Evolutionary conservation across 2,329 filamentous ascomycete species (phyloP).

Genomic region (Sclerotinia borealis): DNA sequence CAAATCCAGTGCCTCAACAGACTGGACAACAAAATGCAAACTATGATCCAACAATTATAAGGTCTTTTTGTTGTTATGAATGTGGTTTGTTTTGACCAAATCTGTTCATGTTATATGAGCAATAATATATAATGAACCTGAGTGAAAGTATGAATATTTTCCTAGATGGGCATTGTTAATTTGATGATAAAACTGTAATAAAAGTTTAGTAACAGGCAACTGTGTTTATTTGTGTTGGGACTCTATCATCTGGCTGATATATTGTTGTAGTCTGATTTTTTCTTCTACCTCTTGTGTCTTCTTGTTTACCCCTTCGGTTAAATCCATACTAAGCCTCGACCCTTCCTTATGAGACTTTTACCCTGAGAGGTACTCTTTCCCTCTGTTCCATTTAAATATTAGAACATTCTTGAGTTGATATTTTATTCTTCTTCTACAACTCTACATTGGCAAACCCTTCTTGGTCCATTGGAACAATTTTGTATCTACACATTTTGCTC

Average conservation of each 20-base stretch:
- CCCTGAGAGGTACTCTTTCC: background rate
- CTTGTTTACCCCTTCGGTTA: background rate
- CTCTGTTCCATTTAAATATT: background rate
- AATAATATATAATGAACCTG: background rate
- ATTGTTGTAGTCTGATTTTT: background rate
- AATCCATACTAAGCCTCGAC: background rate
- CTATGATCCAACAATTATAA: background rate
- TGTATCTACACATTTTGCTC: conserved; percentile 30
- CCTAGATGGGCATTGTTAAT: background rate
- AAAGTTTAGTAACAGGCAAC: background rate
- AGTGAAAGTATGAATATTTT: background rate
- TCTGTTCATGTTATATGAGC: background rate
- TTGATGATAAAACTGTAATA: background rate
- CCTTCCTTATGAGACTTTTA: background rate
- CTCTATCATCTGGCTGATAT: background rate
- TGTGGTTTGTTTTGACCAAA: background rate
- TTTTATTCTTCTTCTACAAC: background rate
- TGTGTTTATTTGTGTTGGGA: background rate
- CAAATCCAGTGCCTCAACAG: background rate
- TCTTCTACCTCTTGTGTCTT: background rate
- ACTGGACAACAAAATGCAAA: background rate
- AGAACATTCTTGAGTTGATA: background rate
- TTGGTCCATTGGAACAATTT: conserved; percentile 31
- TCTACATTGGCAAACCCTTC: conserved; percentile 23
- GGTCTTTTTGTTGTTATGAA: background rate